Evolutionary conservation across 1,284 basidiomycete species (phyloP).

Genomic region (Leucoagaricus sp.): DNA sequence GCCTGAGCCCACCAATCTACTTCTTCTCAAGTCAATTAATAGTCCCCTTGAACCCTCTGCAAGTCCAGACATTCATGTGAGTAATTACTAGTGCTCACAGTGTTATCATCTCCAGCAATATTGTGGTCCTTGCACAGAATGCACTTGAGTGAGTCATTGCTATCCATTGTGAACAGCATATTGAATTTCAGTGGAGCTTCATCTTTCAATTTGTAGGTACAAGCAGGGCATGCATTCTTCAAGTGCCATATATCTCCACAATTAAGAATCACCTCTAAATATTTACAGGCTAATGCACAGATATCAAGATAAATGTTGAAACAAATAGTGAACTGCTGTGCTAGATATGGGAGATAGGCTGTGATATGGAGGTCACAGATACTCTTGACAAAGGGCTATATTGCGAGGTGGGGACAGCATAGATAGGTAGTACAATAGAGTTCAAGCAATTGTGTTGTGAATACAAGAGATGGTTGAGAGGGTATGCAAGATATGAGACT

Average conservation of each 20-base stretch:
- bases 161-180: constrained; percentile 11
- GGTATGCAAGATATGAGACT: constrained; percentile 1
- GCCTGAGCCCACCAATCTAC: background rate
- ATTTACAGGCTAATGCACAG: background rate
- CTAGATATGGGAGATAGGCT: background rate
- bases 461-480: background rate
- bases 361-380: background rate
- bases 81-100: background rate
- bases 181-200: background rate
- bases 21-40: background rate
- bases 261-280: too few relatives aligned
- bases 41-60: background rate
- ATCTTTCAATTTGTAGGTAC: constrained; percentile 3
- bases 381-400: constrained; percentile 10
- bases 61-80: background rate
- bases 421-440: background rate
- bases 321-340: background rate
- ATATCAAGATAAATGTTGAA: background rate
- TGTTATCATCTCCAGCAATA: background rate
- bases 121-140: background rate
- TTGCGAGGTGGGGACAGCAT: constrained; percentile 8
- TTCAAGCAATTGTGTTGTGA: background rate
- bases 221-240: constrained; percentile 1
- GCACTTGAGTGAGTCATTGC: constrained; percentile 9
- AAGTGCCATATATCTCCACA: background rate